phyloP scores from a whole-genome alignment of 768 basidiomycete genomes.

The Macrolepiota albuminosa region DNA sequence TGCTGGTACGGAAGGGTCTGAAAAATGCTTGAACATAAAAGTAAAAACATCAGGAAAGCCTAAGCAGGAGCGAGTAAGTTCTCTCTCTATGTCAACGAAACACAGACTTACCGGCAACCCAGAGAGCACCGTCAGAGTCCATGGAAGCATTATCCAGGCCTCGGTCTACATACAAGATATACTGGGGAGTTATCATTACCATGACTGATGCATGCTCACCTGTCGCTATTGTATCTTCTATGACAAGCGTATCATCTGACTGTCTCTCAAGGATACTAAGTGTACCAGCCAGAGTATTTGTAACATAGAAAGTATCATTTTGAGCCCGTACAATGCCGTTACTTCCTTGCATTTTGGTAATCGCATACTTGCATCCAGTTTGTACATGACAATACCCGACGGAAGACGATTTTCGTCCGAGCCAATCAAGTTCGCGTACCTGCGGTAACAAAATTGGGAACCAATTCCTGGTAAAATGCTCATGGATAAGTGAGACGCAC shows the following conservation, averaged over 20 bases:
- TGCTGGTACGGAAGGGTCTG: slow-evolving; percentile 33
- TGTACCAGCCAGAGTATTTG: slow-evolving; percentile 36
- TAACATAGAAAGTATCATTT: slow-evolving; percentile 66
- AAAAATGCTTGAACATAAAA: slow-evolving; percentile 30
- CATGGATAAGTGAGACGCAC: slow-evolving; percentile 30
- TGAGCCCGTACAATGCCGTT: slow-evolving; percentile 59
- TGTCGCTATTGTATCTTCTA: slow-evolving; percentile 48
- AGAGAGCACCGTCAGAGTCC: slow-evolving; percentile 55
- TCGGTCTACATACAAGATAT: slow-evolving; percentile 31
- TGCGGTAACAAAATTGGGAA: slow-evolving; percentile 3
- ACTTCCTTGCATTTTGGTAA: slow-evolving; percentile 40
- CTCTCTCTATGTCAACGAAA: not conserved
- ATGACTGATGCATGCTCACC: slow-evolving; percentile 30
- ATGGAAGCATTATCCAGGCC: slow-evolving; percentile 58
- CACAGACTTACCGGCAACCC: slow-evolving; percentile 49
- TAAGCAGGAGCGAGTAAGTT: slow-evolving; percentile 17
- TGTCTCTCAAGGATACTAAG: slow-evolving; percentile 55
- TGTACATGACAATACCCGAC: slow-evolving; percentile 63
- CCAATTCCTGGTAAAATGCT: not conserved
- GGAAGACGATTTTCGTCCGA: slow-evolving; percentile 30
- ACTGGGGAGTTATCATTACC: not conserved
- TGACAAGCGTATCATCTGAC: slow-evolving; percentile 50
- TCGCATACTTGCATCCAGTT: slow-evolving; percentile 57
- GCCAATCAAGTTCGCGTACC: slow-evolving; percentile 23
- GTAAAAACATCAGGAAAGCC: slow-evolving; percentile 39